These are phyloP conservation scores for Saprolegnia diclina DNA, from an alignment of 352 stramenopile genomes.

Conservation along the genomic window DNA sequence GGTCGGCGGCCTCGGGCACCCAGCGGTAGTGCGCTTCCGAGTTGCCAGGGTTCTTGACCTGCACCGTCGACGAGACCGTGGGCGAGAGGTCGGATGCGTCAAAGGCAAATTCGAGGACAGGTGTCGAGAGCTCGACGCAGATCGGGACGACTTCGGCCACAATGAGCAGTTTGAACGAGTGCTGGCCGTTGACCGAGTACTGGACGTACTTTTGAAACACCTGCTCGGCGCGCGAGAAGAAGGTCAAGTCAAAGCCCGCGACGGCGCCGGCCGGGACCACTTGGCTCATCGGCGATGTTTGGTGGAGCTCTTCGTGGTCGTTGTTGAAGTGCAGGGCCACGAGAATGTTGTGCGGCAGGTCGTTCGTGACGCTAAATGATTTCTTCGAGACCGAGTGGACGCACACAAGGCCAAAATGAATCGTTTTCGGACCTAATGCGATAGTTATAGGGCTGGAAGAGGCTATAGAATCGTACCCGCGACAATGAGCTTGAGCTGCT, in stretches of 20 bases:
- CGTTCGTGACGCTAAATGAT: slow-evolving; percentile 86
- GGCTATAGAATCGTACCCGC: slow-evolving; percentile 22
- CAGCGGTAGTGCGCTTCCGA: slow-evolving; percentile 82
- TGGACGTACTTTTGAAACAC: slow-evolving; percentile 81
- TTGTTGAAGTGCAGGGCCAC: slow-evolving; percentile 50
- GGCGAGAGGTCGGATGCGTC: slow-evolving; percentile 43
- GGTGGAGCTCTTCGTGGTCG: slow-evolving; percentile 51
- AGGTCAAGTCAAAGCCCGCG: slow-evolving; percentile 89
- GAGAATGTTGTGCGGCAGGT: slow-evolving; percentile 73
- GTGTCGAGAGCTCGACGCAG: slow-evolving; percentile 54
- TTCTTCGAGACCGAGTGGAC: slow-evolving; percentile 77
- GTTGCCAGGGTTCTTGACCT: slow-evolving; percentile 88
- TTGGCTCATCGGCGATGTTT: slow-evolving; percentile 59
- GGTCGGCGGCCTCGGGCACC: slow-evolving; percentile 31
- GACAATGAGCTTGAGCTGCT: slow-evolving; percentile 64
- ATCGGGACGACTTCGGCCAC: slow-evolving; percentile 88
- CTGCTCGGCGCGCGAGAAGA: slow-evolving; percentile 65
- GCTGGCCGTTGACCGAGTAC: slow-evolving; percentile 79
- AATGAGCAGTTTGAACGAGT: slow-evolving; percentile 78
- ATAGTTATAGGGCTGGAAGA: too few species aligned
- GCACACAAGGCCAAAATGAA: slow-evolving; percentile 90
- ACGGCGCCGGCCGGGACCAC: slow-evolving; percentile 72
- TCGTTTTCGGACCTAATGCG: slow-evolving; percentile 56
- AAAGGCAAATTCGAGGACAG: slow-evolving; percentile 76
- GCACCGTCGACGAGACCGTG: slow-evolving; percentile 51